Evolutionary conservation across 2,329 filamentous ascomycete genomes (phyloP), one percentile per base, ranked within the genome.

Genomic region (Myotisia sp.): DNA sequence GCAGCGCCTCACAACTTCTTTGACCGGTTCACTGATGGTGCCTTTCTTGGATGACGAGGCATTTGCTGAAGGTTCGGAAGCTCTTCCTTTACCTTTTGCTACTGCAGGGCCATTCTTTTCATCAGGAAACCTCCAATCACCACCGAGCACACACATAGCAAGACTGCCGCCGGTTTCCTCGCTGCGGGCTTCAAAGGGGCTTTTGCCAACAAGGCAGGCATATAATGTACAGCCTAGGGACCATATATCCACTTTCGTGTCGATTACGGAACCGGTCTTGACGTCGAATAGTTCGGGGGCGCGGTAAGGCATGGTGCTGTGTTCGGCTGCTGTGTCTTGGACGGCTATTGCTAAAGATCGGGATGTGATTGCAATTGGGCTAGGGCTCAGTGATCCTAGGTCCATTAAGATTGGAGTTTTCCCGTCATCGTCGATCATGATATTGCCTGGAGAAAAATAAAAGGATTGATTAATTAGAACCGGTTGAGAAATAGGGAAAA

Each of bases 201-300:
- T 92, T 59, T 98, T 95, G 44, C 90, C 90, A 18, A 95, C 84
- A 6, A 98, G 70, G 51, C 90, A 95, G 23, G 90, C 90, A 59
- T 92, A 98, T 28, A 98, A 67, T n/a, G 90, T 95, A 65, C 90
- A 95, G 33, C 90, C 90, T 14, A 98, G 64, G 10, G 83, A 92
- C 90, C 90, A 98, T 44, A 98, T 92, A 57, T 98, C 90, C 26
- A 93, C 84, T 55, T 94, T 94, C 8, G 86, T 92, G 59, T 95
- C 90, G 51, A 98, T 79, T 33, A 84, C 74, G 31, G 79, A 77
- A 42, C 83, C 87, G 3, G 85, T 94, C 61, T 92, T 92, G 37
- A 95, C 90, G 56, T 98, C 90, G 58, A 98, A 98, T 40, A 98
- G 76, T 60, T 98, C 90, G 0, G 90, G 90, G 1, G 90, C 90